A percentile compares a stretch with the other conserved stretches of the same genome.
Conservation (phyloP, 768 basidiomycete genomes). For the Ramaria sp. region DNA sequence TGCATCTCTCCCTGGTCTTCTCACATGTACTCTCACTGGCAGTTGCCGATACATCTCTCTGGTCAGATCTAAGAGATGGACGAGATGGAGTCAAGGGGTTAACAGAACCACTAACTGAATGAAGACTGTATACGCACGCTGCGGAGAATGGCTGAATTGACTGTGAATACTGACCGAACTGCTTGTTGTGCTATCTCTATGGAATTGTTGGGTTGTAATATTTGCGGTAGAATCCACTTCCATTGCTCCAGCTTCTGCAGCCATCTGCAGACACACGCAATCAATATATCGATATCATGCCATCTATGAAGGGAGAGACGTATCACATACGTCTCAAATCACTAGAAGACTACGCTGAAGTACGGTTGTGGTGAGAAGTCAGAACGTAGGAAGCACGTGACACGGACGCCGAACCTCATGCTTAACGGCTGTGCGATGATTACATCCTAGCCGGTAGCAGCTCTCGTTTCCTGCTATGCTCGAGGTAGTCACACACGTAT, state of each 20-base stretch:
- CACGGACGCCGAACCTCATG: not conserved
- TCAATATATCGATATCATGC: not conserved
- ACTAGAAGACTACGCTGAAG: not conserved
- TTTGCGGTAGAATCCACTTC: not conserved
- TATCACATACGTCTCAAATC: not conserved
- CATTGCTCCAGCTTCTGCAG: conserved; percentile 4
- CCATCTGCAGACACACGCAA: not conserved
- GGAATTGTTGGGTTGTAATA: not conserved
- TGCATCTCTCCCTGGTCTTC: conserved; percentile 65
- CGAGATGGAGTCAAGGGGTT: not conserved
- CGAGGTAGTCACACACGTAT: too few relatives aligned
- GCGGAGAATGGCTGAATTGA: not conserved
- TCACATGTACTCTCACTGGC: conserved; percentile 76
- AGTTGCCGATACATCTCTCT: conserved; percentile 49
- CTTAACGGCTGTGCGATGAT: too few relatives aligned
- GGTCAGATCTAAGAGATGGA: not conserved
- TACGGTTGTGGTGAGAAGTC: not conserved
- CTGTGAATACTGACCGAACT: not conserved
- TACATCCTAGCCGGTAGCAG: too few relatives aligned
- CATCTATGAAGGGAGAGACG: too few relatives aligned
- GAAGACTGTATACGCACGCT: conserved; percentile 1
- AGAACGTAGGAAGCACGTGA: conserved; percentile 2
- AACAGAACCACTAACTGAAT: not conserved
- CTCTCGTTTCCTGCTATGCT: too few relatives aligned
- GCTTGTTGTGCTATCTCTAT: not conserved